Percentiles rank a stretch among this genome's conserved stretches.
These are phyloP conservation scores for Wallacemonas sp. DNA, from an alignment of 208 protist species.

Conservation along the genomic window DNA sequence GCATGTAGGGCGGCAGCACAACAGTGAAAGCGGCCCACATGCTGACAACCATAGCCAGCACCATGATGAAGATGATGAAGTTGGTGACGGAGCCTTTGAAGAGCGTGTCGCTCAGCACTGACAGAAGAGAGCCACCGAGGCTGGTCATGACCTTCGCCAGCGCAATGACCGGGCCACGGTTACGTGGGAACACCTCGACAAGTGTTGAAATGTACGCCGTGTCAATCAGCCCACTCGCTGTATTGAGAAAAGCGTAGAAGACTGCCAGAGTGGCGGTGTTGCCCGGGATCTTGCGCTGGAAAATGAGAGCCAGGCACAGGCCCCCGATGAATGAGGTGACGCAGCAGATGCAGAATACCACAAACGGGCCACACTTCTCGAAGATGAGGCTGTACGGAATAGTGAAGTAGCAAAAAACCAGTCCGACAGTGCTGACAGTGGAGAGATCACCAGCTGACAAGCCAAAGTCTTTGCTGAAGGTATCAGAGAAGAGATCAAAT, in stretches of 20 bases:
- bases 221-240: constrained; percentile 49
- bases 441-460: constrained; percentile 58
- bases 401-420: constrained; percentile 73
- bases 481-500: constrained; percentile 64
- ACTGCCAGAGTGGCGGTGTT: constrained; percentile 50
- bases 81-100: constrained; percentile 42
- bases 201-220: constrained; percentile 51
- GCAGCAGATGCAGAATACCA: constrained; percentile 36
- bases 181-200: constrained; percentile 64
- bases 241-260: constrained; percentile 65
- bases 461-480: constrained; percentile 38
- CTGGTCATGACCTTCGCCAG: constrained; percentile 78
- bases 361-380: constrained; percentile 50
- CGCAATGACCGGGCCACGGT: constrained; percentile 60
- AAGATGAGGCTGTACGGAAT: constrained; percentile 68
- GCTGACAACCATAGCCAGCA: constrained; percentile 37
- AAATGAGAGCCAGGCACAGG: constrained; percentile 34
- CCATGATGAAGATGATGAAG: constrained; percentile 64
- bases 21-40: constrained; percentile 42
- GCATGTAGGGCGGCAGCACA: constrained; percentile 61
- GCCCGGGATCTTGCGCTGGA: constrained; percentile 41
- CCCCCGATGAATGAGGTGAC: constrained; percentile 36
- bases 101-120: constrained; percentile 44
- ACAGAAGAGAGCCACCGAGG: constrained; percentile 60
- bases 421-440: constrained; percentile 65